phyloP scores from a whole-genome alignment of 164 flowering plant species.

The Saururus chinensis region DNA sequence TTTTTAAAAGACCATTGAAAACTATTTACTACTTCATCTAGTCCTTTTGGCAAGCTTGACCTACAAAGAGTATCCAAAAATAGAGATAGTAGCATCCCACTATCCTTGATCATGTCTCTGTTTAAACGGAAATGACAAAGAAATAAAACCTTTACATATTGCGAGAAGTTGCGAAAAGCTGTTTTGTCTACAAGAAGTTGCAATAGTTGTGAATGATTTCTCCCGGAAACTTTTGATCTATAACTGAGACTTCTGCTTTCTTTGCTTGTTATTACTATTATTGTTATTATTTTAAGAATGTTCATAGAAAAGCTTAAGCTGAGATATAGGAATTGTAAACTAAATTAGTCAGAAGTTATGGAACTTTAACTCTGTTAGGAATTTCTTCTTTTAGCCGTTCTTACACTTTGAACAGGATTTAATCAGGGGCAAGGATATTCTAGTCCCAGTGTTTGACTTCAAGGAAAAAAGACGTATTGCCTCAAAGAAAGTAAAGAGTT shows the following conservation, averaged over 20 bases:
- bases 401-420: slow-evolving; percentile 44
- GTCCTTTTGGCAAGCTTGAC: too few species aligned
- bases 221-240: too few species aligned
- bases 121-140: too few species aligned
- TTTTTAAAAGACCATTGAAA: too few species aligned
- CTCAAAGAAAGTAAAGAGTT: slow-evolving; percentile 52
- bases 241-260: not conserved
- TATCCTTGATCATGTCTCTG: too few species aligned
- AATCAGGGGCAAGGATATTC: slow-evolving; percentile 69
- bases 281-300: not conserved
- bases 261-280: not conserved
- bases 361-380: slow-evolving; percentile 1
- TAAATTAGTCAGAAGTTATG: not conserved
- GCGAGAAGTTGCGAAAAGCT: too few species aligned
- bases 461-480: slow-evolving; percentile 72
- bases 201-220: not conserved
- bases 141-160: too few species aligned
- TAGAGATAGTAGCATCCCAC: too few species aligned
- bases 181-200: not conserved
- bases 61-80: too few species aligned
- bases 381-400: not conserved
- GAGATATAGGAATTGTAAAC: too few species aligned
- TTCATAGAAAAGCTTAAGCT: not conserved
- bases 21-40: too few species aligned
- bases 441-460: slow-evolving; percentile 75